Evolutionary conservation across 352 stramenopile species (phyloP).

Genomic region (Globisporangium cederbergense): DNA sequence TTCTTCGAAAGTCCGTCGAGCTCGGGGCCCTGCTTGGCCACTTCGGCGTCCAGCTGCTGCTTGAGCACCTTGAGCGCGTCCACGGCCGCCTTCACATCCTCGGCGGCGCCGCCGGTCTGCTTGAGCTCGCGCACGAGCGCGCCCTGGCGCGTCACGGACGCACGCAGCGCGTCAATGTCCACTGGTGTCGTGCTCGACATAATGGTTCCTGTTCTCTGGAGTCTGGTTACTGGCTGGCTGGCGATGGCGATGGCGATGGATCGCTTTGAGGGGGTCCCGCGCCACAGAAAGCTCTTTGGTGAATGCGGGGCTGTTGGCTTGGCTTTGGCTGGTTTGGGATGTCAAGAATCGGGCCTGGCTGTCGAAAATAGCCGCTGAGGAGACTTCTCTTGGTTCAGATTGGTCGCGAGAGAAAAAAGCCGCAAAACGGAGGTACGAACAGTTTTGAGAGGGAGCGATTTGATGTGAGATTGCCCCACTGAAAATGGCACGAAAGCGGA

Average conservation of each 20-base stretch:
- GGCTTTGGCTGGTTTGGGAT: neutral
- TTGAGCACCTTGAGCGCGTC: constrained; percentile 94
- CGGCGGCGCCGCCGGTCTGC: constrained; percentile 89
- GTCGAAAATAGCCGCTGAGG: neutral
- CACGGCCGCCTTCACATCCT: constrained; percentile 89
- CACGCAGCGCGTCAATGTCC: constrained; percentile 92
- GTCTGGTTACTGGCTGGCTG: neutral
- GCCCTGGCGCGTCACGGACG: constrained; percentile 94
- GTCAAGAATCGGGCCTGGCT: neutral
- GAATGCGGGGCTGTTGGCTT: neutral
- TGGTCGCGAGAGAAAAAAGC: too few relatives aligned
- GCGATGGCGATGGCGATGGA: constrained; percentile 1
- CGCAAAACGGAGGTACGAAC: too few relatives aligned
- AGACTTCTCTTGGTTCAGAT: neutral
- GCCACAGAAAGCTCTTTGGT: constrained; percentile 6
- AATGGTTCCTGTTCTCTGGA: neutral
- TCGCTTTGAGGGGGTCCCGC: constrained; percentile 8
- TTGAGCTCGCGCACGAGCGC: constrained; percentile 95
- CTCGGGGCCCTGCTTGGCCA: constrained; percentile 66
- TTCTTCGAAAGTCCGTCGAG: constrained; percentile 61
- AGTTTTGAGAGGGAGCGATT: too few relatives aligned
- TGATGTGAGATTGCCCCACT: too few relatives aligned
- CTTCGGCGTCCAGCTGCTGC: constrained; percentile 77
- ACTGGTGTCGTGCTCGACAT: constrained; percentile 33
- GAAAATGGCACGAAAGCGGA: too few relatives aligned